Percentiles rank a stretch among this genome's conserved stretches.
Evolutionary conservation across 2,329 filamentous ascomycete genomes (phyloP).

Genomic region (Botrytis paeoniae): DNA sequence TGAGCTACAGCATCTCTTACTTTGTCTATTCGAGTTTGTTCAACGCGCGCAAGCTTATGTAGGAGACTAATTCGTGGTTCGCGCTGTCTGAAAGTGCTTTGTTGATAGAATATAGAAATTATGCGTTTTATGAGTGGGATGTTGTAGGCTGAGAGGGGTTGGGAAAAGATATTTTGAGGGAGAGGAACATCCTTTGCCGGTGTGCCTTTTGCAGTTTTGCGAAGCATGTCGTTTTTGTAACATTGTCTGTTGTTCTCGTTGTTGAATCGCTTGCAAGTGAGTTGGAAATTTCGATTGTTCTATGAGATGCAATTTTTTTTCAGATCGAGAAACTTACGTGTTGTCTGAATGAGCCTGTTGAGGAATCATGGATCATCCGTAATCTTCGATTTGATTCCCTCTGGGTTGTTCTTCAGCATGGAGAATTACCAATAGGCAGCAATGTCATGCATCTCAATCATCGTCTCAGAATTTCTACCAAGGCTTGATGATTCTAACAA

Average conservation of each 20-base stretch:
- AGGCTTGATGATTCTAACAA: neutral
- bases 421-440: neutral
- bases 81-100: neutral
- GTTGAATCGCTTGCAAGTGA: neutral
- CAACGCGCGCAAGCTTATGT: neutral
- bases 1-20: neutral
- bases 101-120: neutral
- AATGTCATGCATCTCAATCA: neutral
- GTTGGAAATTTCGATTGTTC: neutral
- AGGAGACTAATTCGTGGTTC: neutral
- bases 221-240: neutral
- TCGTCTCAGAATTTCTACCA: neutral
- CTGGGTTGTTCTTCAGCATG: neutral
- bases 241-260: neutral
- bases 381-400: neutral
- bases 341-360: neutral
- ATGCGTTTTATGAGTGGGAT: neutral
- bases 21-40: neutral
- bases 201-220: neutral
- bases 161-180: neutral
- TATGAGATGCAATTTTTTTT: neutral
- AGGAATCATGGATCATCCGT: neutral
- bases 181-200: neutral
- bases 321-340: too few relatives aligned
- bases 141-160: neutral